A percentile compares a stretch with the other conserved stretches of the same genome.
These are phyloP conservation scores for Botryotinia narcissicola DNA, from an alignment of 2,329 filamentous ascomycete species.

Conservation along the genomic window DNA sequence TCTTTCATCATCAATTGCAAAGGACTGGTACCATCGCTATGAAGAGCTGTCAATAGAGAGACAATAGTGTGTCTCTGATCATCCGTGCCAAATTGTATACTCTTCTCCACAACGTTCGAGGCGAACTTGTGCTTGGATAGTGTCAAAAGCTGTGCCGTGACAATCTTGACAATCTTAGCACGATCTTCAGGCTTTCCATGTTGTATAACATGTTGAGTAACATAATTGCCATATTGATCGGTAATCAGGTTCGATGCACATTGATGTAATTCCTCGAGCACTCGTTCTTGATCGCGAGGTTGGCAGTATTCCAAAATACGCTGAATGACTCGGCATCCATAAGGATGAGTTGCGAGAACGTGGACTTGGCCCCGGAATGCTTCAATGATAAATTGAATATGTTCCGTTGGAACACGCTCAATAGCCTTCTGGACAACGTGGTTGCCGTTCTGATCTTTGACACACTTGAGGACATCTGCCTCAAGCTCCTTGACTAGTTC, in stretches of 20 bases:
- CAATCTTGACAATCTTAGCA: slow-evolving; percentile 67
- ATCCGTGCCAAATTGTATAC: slow-evolving; percentile 68
- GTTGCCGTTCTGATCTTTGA: slow-evolving; percentile 89
- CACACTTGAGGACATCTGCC: slow-evolving; percentile 69
- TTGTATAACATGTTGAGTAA: slow-evolving; percentile 86
- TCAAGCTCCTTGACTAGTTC: slow-evolving; percentile 81
- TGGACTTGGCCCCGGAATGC: slow-evolving; percentile 74
- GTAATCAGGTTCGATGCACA: slow-evolving; percentile 71
- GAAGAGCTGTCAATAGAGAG: slow-evolving; percentile 56
- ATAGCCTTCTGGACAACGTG: slow-evolving; percentile 96
- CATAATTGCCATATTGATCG: slow-evolving; percentile 94
- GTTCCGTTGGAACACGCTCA: slow-evolving; percentile 70
- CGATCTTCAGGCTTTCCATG: slow-evolving; percentile 73
- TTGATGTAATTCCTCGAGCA: slow-evolving; percentile 76
- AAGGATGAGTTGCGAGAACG: slow-evolving; percentile 72
- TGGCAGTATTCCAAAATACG: slow-evolving; percentile 83
- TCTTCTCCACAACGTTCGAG: slow-evolving; percentile 96
- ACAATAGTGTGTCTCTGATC: slow-evolving; percentile 70
- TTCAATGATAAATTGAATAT: slow-evolving; percentile 82
- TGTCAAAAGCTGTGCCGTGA: slow-evolving; percentile 67
- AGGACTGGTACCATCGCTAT: slow-evolving; percentile 65
- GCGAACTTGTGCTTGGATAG: slow-evolving; percentile 95
- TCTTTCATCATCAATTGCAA: slow-evolving; percentile 81
- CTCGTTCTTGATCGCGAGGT: slow-evolving; percentile 64
- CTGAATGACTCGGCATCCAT: slow-evolving; percentile 91